Evolutionary conservation across 306 rosid genomes (phyloP).

Genomic region (Mimosa pudica): DNA sequence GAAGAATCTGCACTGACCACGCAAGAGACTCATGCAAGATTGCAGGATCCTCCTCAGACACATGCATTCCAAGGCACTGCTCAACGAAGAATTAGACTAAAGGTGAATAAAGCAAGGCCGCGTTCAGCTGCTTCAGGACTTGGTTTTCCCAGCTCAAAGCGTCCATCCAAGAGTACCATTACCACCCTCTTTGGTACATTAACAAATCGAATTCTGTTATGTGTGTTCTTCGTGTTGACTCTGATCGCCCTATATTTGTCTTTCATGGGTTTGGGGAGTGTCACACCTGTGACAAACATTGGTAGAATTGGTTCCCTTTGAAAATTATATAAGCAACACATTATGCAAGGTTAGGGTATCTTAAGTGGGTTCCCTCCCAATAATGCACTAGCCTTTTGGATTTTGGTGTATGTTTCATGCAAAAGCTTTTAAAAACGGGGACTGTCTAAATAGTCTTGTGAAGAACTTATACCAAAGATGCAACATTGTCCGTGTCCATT

Average conservation of each 20-base stretch:
- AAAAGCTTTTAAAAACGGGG: background rate
- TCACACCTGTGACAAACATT: constrained; percentile 33
- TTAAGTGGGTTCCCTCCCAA: background rate
- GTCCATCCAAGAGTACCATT: constrained; percentile 32
- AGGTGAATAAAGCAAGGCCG: constrained; percentile 30
- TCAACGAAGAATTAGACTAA: constrained; percentile 59
- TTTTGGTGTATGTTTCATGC: background rate
- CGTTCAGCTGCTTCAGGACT: constrained; percentile 12
- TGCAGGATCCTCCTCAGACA: constrained; percentile 32
- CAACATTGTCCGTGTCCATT: background rate
- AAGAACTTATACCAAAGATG: background rate
- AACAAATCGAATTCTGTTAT: background rate
- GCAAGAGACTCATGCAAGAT: constrained; percentile 37
- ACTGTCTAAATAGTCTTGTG: background rate
- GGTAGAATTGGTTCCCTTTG: constrained; percentile 12
- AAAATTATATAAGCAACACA: background rate
- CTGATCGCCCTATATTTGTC: constrained; percentile 34
- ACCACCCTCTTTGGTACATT: constrained; percentile 2
- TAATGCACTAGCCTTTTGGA: background rate
- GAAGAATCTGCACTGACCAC: constrained; percentile 54
- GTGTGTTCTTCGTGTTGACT: background rate
- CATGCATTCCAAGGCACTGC: constrained; percentile 65
- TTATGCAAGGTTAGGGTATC: background rate
- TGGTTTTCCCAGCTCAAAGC: constrained; percentile 30
- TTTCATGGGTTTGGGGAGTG: constrained; percentile 42